A percentile compares a stretch with the other conserved stretches of the same genome.
Conservation (phyloP, 805 yeast genomes). For the Candida manassasensis region DNA sequence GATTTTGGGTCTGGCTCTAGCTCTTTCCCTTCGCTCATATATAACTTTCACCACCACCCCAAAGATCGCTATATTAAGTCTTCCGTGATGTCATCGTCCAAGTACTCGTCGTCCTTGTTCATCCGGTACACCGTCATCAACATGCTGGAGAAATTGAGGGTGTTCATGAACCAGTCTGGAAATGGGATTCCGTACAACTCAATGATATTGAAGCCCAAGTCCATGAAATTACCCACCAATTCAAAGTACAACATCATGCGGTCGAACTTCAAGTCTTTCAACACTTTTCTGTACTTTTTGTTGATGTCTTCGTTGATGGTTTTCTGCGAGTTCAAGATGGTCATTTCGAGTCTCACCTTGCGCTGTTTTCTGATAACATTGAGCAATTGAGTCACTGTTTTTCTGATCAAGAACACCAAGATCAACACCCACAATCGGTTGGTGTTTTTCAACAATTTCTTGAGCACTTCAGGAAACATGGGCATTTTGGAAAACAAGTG, state of each 20-base stretch:
- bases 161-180: constrained; percentile 40
- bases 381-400: constrained; percentile 37
- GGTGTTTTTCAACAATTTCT: constrained; percentile 33
- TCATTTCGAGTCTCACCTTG: constrained; percentile 34
- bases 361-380: constrained; percentile 35
- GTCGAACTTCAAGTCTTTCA: constrained; percentile 40
- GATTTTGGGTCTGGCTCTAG: too few species aligned
- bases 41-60: too few species aligned
- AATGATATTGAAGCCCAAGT: constrained; percentile 35
- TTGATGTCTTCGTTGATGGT: constrained; percentile 22
- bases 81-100: constrained; percentile 40
- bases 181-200: constrained; percentile 32
- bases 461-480: constrained; percentile 34
- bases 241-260: constrained; percentile 38
- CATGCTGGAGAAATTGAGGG: constrained; percentile 39
- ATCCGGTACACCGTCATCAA: constrained; percentile 45
- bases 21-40: too few species aligned
- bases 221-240: constrained; percentile 38
- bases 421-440: constrained; percentile 41
- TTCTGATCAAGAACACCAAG: constrained; percentile 35
- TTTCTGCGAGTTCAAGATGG: constrained; percentile 22
- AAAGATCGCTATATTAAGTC: constrained; percentile 36
- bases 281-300: constrained; percentile 33
- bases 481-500: constrained; percentile 40
- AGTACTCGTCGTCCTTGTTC: constrained; percentile 45